These are phyloP conservation scores for Madurella fahalii DNA, from an alignment of 2,329 filamentous ascomycete genomes.

Conservation along the genomic window DNA sequence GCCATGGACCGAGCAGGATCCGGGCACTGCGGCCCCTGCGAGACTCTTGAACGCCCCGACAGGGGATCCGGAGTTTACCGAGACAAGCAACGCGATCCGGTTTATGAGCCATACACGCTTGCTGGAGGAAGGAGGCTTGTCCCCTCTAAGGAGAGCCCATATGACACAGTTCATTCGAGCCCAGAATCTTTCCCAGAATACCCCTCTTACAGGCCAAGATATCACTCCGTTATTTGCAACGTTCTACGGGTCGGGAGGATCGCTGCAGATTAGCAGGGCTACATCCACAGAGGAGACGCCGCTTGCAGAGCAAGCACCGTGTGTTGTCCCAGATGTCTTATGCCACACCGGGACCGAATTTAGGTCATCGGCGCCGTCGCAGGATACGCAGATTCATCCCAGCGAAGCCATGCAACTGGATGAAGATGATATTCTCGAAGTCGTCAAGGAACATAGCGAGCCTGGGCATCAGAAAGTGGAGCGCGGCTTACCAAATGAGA, in stretches of 20 bases:
- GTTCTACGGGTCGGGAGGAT: not conserved
- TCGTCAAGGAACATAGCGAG: not conserved
- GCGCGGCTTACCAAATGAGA: conserved; percentile 1
- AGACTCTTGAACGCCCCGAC: not conserved
- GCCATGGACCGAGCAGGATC: conserved; percentile 10
- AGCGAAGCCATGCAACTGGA: conserved; percentile 3
- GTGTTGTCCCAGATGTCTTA: conserved; percentile 9
- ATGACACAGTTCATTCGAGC: not conserved
- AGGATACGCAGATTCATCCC: not conserved
- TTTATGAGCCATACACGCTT: not conserved
- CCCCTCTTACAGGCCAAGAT: not conserved
- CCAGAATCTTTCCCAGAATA: not conserved
- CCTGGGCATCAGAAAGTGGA: conserved; percentile 3
- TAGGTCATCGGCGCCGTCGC: not conserved
- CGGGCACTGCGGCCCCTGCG: not conserved
- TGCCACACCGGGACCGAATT: not conserved
- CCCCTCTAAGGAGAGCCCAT: not conserved
- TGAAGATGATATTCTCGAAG: not conserved
- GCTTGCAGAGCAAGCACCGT: not conserved
- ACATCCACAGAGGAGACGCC: not conserved
- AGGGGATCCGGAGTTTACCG: not conserved
- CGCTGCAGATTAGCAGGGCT: not conserved
- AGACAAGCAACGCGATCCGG: not conserved
- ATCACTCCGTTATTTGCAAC: conserved; percentile 5
- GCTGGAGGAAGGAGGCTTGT: conserved; percentile 7